A percentile compares a stretch with the other conserved stretches of the same genome.
These are phyloP conservation scores for Russula olivacea DNA, from an alignment of 768 basidiomycete species.

Conservation along the genomic window DNA sequence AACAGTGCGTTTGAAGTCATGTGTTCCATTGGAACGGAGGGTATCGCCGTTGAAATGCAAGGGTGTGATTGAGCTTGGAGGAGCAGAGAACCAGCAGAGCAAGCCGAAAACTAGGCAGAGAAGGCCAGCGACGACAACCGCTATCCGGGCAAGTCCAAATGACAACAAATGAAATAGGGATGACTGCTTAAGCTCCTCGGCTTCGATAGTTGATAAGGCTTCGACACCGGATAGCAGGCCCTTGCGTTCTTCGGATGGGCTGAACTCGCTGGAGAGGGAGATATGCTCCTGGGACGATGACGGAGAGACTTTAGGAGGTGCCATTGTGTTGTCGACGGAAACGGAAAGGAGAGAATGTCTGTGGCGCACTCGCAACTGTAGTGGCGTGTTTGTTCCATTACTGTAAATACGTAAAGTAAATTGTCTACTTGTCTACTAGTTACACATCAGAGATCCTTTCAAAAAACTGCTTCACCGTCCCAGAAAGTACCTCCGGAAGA, in stretches of 20 bases:
- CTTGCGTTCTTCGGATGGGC: conserved; percentile 23
- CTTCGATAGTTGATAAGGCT: not conserved
- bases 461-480: conserved; percentile 89
- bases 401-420: not conserved
- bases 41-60: conserved; percentile 37
- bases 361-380: too few species aligned
- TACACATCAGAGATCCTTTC: conserved; percentile 65
- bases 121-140: not conserved
- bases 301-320: not conserved
- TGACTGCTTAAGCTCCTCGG: not conserved
- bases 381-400: not conserved
- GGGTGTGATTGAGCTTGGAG: conserved; percentile 1
- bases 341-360: too few species aligned
- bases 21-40: conserved; percentile 72
- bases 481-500: conserved; percentile 81
- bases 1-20: conserved; percentile 74
- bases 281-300: not conserved
- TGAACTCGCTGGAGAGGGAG: not conserved
- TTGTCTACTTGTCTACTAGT: conserved; percentile 29
- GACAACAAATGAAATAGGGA: conserved; percentile 7
- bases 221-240: conserved; percentile 26
- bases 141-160: conserved; percentile 16
- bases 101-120: conserved; percentile 8
- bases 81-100: conserved; percentile 7
- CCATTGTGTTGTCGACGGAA: not conserved